These are phyloP conservation scores for Mortierella sp. DNA, from an alignment of 371 early-diverging fungal species.

Conservation along the genomic window DNA sequence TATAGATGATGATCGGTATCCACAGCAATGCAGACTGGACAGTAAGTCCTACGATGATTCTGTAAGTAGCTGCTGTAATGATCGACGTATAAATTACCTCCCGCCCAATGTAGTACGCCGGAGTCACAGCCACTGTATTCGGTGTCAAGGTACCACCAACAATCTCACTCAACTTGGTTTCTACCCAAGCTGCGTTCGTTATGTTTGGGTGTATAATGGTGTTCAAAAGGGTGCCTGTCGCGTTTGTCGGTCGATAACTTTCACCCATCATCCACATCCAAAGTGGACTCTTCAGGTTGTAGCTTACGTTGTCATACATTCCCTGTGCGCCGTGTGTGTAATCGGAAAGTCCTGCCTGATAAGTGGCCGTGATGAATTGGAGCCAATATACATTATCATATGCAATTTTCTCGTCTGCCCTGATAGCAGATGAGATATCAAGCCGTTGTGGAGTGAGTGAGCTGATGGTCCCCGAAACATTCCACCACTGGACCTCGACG, in stretches of 20 bases:
- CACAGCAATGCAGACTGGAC: not conserved
- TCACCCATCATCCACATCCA: conserved; percentile 7
- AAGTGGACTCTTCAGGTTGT: conserved; percentile 3
- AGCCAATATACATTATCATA: no score
- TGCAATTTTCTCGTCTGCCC: not conserved
- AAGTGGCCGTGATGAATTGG: no score
- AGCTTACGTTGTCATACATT: not conserved
- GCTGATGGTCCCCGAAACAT: not conserved
- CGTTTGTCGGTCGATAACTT: not conserved
- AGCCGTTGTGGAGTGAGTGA: not conserved
- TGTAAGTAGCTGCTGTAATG: not conserved
- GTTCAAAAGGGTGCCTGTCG: not conserved
- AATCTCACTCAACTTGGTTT: not conserved
- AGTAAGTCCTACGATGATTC: not conserved
- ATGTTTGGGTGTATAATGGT: not conserved
- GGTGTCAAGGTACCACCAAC: not conserved
- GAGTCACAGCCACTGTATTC: not conserved
- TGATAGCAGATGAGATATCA: not conserved
- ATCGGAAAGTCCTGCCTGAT: not conserved
- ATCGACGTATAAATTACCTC: not conserved
- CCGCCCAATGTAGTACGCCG: not conserved
- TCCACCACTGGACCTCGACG: not conserved
- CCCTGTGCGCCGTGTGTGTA: not conserved
- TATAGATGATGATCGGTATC: not conserved
- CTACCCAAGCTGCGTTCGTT: not conserved